phyloP scores from a whole-genome alignment of 2,329 filamentous ascomycete species.

The Aplosporella prunicola region DNA sequence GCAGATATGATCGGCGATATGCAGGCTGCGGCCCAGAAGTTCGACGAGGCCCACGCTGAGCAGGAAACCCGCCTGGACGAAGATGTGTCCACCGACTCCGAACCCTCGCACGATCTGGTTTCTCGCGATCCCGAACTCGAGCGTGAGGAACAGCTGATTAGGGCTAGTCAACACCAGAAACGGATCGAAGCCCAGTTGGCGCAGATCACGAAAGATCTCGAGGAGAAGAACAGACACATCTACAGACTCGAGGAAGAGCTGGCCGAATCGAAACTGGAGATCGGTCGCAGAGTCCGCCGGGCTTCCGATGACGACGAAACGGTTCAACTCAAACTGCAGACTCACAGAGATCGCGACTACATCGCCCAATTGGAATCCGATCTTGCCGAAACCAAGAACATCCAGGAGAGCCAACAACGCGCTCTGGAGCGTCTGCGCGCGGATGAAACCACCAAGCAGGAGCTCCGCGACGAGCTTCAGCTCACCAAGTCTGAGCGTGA shows the following conservation, averaged over 20 bases:
- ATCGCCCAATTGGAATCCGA: conserved; percentile 42
- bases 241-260: conserved; percentile 39
- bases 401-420: conserved; percentile 37
- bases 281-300: conserved; percentile 32
- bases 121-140: conserved; percentile 36
- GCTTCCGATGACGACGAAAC: conserved; percentile 32
- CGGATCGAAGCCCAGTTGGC: conserved; percentile 32
- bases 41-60: conserved; percentile 1
- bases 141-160: conserved; percentile 41
- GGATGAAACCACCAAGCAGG: conserved; percentile 36
- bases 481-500: conserved; percentile 40
- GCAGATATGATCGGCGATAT: conserved; percentile 33
- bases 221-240: conserved; percentile 32
- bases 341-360: conserved; percentile 38
- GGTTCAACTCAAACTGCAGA: conserved; percentile 35
- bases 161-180: conserved; percentile 38
- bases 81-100: conserved; percentile 7
- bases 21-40: conserved; percentile 7
- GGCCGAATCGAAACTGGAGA: conserved; percentile 36
- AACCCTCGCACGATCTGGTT: conserved; percentile 1
- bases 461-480: conserved; percentile 42
- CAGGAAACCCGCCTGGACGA: conserved; percentile 7
- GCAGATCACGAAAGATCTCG: conserved; percentile 34
- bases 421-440: conserved; percentile 35
- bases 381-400: conserved; percentile 34